Evolutionary conservation across 176 grass and related monocot species (phyloP), one percentile per base, ranked within the genome.

Genomic region (Tillandsia leiboldiana): DNA sequence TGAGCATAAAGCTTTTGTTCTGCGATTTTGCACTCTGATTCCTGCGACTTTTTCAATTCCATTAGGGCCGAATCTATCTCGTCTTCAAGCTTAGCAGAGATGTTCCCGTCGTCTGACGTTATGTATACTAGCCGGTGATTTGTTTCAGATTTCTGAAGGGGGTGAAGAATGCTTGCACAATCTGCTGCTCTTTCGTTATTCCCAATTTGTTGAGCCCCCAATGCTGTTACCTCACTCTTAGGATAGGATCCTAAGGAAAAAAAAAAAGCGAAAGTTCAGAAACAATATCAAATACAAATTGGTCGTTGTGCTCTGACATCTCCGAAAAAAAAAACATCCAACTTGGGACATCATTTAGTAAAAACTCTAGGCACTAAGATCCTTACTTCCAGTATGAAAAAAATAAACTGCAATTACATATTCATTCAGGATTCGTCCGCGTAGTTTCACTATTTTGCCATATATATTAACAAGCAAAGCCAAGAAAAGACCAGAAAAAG

Each of bases 1-100:
- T 93, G 80, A 64, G 76, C 56, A 75, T 81, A 84, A 74, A 99
- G 82, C 79, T 75, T 93, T 78, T 99, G 72, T 68, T 99, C 89
- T 70, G 83, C 84, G 71, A 86, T 51, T 58, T 9, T 93, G 58
- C 74, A 79, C 68, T 93, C 86, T 64, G 58, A 64, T 69, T 96
- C 75, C 54, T 99, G 89, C 15, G 78, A 88, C 80, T 50, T 79
- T 75, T 84, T 93, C 70, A 99, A 74, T 79, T 83, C 72, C 75
- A 72, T 12, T 76, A 99, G 87, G 64, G 79, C 73, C 63, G 65
- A 65, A 52, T 84, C 82, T 72, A 99, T 87, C 18, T 87, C 73
- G 69, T 85, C 74, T 71, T 93, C 84, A 48, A 90, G 79, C 75
- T 87, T 92, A 51, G 53, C 49, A 68, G 89, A 92, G 73, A 75